A percentile compares a stretch with the other conserved stretches of the same genome.
phyloP scores from a whole-genome alignment of 2,329 filamentous ascomycete species.

The Fusarium chuoi region DNA sequence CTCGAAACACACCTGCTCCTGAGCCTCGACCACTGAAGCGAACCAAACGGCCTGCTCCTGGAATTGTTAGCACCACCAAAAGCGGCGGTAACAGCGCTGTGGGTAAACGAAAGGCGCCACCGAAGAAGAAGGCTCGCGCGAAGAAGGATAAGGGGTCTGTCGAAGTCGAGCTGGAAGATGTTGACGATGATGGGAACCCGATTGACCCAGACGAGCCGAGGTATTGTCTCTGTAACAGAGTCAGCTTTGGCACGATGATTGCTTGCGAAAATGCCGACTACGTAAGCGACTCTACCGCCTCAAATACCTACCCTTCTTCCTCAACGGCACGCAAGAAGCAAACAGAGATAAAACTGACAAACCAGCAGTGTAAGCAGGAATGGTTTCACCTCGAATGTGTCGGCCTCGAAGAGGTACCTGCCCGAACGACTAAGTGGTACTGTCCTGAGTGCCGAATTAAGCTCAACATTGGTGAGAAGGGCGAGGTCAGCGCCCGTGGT shows the following conservation, averaged over 20 bases:
- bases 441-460: slow-evolving; percentile 78
- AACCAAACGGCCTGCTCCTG: slow-evolving; percentile 76
- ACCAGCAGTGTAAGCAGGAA: slow-evolving; percentile 76
- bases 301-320: neutral
- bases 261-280: slow-evolving; percentile 78
- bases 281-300: slow-evolving; percentile 59
- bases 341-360: slow-evolving; percentile 30
- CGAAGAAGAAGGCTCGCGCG: slow-evolving; percentile 69
- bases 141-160: slow-evolving; percentile 59
- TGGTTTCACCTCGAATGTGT: slow-evolving; percentile 90
- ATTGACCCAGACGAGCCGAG: slow-evolving; percentile 80
- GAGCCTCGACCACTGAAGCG: slow-evolving; percentile 64
- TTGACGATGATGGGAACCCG: slow-evolving; percentile 73
- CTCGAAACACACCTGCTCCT: slow-evolving; percentile 66
- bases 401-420: slow-evolving; percentile 72
- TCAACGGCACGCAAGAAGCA: slow-evolving; percentile 8
- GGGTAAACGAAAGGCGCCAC: slow-evolving; percentile 76
- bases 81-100: slow-evolving; percentile 73
- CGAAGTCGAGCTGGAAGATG: slow-evolving; percentile 64
- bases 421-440: slow-evolving; percentile 83
- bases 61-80: slow-evolving; percentile 72
- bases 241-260: slow-evolving; percentile 87
- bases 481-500: slow-evolving; percentile 69
- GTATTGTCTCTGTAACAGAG: slow-evolving; percentile 82
- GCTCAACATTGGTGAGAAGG: slow-evolving; percentile 71